Evolutionary conservation across 1,139 yeast species (phyloP).

Genomic region (Diutina neorugosa): DNA sequence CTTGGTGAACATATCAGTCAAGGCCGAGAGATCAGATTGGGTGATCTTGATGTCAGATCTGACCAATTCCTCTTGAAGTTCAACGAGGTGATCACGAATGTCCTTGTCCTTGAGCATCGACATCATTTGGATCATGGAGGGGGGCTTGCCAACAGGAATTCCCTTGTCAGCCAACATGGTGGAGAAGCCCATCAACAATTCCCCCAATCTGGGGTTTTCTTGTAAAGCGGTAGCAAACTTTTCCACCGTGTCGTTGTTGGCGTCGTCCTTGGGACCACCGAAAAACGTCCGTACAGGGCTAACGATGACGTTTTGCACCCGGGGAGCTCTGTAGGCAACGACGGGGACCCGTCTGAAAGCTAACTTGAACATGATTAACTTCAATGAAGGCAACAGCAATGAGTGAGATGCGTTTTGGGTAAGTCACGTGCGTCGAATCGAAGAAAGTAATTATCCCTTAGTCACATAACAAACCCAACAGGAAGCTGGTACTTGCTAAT

Average conservation of each 20-base stretch:
- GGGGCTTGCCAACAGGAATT: not conserved
- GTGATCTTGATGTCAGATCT: not conserved
- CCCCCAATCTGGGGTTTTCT: constrained; percentile 3
- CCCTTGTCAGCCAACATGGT: not conserved
- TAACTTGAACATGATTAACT: not conserved
- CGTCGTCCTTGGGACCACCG: not conserved
- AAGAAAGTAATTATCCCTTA: not conserved
- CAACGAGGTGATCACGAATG: not conserved
- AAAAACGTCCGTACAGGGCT: not conserved
- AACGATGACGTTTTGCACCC: not conserved
- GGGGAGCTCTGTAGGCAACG: not conserved
- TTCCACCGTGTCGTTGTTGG: not conserved
- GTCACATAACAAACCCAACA: too few species aligned
- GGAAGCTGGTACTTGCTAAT: too few species aligned
- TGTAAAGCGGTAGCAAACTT: not conserved
- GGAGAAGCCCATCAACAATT: not conserved
- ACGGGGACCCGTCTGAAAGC: not conserved
- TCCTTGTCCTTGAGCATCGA: not conserved
- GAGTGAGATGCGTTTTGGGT: not conserved
- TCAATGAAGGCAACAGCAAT: not conserved
- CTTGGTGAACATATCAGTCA: constrained; percentile 1
- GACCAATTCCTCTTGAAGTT: not conserved
- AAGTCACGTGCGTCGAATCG: not conserved
- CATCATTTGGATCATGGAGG: constrained; percentile 1
- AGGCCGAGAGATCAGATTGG: constrained; percentile 1